Percentiles rank a stretch among this genome's conserved stretches.
Evolutionary conservation across 2,329 filamentous ascomycete species (phyloP).

Genomic region (Verruconis gallopava): DNA sequence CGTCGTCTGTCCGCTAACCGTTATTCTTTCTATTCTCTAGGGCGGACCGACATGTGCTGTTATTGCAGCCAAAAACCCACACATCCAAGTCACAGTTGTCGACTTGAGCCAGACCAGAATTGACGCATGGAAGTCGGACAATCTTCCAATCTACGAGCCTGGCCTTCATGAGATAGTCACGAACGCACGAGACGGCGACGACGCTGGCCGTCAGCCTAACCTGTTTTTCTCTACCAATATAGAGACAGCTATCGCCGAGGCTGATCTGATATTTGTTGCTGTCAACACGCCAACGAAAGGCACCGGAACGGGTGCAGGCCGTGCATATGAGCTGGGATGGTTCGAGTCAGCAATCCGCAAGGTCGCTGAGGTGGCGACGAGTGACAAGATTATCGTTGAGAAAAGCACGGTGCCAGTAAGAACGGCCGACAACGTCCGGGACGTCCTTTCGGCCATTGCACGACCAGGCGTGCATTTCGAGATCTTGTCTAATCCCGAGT

Average conservation of each 20-base stretch:
- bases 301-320: slow-evolving; percentile 53
- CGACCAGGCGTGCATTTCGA: slow-evolving; percentile 57
- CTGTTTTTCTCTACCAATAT: slow-evolving; percentile 61
- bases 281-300: slow-evolving; percentile 70
- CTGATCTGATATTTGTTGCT: slow-evolving; percentile 60
- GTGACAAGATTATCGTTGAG: slow-evolving; percentile 62
- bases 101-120: slow-evolving; percentile 55
- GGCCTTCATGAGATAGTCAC: slow-evolving; percentile 55
- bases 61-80: slow-evolving; percentile 58
- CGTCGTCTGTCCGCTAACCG: no score
- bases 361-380: slow-evolving; percentile 52
- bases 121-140: slow-evolving; percentile 56
- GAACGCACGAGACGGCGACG: slow-evolving; percentile 37
- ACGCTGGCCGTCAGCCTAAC: slow-evolving; percentile 35
- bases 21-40: slow-evolving; percentile 24
- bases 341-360: slow-evolving; percentile 56
- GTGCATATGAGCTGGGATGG: slow-evolving; percentile 58
- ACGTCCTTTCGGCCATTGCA: slow-evolving; percentile 45
- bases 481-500: slow-evolving; percentile 69
- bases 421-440: slow-evolving; percentile 55
- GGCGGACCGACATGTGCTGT: slow-evolving; percentile 64
- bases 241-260: slow-evolving; percentile 45
- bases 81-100: slow-evolving; percentile 57
- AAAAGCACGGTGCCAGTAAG: slow-evolving; percentile 68
- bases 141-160: slow-evolving; percentile 66